These are phyloP conservation scores for Tuber umbilicatum DNA, from an alignment of 495 filamentous ascomycete species.

Conservation along the genomic window DNA sequence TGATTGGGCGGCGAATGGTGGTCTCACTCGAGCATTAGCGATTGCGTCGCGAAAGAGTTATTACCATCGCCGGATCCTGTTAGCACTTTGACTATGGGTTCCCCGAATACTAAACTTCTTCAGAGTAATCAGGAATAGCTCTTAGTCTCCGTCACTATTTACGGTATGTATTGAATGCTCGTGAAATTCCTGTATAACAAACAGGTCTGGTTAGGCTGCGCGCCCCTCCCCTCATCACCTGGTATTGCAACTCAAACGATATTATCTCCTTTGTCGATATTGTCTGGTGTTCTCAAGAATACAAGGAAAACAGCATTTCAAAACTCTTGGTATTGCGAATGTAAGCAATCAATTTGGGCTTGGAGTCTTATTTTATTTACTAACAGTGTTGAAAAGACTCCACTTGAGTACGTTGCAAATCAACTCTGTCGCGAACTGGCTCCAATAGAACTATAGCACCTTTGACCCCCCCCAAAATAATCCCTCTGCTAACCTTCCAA, in stretches of 20 bases:
- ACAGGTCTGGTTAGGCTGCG: constrained; percentile 3
- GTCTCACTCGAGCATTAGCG: constrained; percentile 13
- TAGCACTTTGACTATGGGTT: constrained; percentile 29
- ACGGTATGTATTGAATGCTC: neutral
- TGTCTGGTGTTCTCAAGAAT: constrained; percentile 60
- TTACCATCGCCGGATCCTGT: constrained; percentile 10
- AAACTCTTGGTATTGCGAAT: constrained; percentile 85
- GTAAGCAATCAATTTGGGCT: constrained; percentile 42
- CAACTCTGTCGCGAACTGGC: constrained; percentile 64
- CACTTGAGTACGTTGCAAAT: constrained; percentile 97
- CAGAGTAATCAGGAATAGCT: neutral
- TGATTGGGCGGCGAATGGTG: constrained; percentile 35
- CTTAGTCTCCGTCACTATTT: neutral
- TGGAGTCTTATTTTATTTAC: constrained; percentile 9
- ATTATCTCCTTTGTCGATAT: constrained; percentile 46
- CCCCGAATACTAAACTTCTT: constrained; percentile 9
- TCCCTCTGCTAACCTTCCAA: constrained; percentile 23
- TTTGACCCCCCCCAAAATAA: constrained; percentile 35
- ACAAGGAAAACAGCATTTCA: constrained; percentile 72
- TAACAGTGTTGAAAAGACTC: constrained; percentile 54
- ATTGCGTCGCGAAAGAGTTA: constrained; percentile 8
- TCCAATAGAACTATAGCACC: constrained; percentile 30
- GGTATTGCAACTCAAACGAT: constrained; percentile 8
- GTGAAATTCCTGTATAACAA: constrained; percentile 1
- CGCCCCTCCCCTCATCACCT: constrained; percentile 4